Percentiles rank a stretch among this genome's conserved stretches.
Evolutionary conservation across 257 asterid genomes (phyloP).

Genomic region (Parsonsia alboflavescens): DNA sequence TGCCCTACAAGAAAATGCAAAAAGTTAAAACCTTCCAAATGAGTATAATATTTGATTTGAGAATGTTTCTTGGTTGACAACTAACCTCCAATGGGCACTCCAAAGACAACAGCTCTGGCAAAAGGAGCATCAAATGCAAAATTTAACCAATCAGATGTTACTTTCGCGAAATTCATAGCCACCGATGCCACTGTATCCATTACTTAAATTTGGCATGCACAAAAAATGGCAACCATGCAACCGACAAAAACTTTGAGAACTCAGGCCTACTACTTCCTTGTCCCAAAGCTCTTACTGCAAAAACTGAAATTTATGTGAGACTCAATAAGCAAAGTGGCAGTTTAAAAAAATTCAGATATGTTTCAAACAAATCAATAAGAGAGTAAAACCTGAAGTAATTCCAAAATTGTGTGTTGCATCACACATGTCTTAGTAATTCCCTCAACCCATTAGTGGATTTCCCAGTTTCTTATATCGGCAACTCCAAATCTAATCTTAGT

Average conservation of each 20-base stretch:
- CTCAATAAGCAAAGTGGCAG: neutral
- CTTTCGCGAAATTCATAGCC: slow-evolving; percentile 44
- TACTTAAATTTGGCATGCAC: slow-evolving; percentile 1
- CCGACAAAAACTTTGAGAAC: neutral
- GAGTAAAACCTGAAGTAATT: neutral
- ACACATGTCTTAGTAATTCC: neutral
- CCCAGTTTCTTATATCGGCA: neutral
- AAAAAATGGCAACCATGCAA: neutral
- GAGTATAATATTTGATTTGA: neutral
- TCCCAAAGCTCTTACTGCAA: neutral
- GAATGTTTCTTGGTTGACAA: neutral
- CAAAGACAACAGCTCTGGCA: slow-evolving; percentile 80
- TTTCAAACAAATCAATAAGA: neutral
- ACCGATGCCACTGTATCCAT: slow-evolving; percentile 43
- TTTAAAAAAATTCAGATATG: neutral
- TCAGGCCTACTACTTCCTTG: neutral
- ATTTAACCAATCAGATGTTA: slow-evolving; percentile 66
- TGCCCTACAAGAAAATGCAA: slow-evolving; percentile 57
- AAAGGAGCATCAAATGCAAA: slow-evolving; percentile 62
- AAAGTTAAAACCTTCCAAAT: slow-evolving; percentile 3
- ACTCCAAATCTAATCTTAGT: neutral
- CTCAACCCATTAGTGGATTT: neutral
- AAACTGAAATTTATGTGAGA: neutral
- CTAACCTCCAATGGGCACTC: slow-evolving; percentile 84
- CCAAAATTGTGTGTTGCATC: neutral